Evolutionary conservation across 75 land plant species (phyloP), one percentile per base, ranked within the genome.

Genomic region (Selaginella tamariscina): DNA sequence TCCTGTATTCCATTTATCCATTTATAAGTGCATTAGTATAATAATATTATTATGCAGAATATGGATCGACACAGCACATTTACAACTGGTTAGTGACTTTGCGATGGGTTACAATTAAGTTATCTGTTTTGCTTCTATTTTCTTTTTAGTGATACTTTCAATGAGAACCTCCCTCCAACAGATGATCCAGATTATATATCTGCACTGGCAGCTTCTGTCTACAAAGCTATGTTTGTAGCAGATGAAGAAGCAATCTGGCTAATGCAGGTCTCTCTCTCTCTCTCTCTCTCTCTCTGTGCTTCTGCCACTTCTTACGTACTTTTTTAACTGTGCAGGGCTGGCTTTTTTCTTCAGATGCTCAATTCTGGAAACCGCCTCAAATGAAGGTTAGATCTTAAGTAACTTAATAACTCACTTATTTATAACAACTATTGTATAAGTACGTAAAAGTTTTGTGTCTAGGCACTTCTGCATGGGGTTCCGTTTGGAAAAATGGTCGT

Each of bases 391-490:
- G 20, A 59, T 26, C 62, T 15, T 39, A 39, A 5, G 11, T 5
- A 5, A 15, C 49, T 5, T 39, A 39, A 5, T 39, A 15, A 15
- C 11, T 15, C 49, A 15, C 49, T 5, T 39, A 5, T 15, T 39
- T 39, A 39, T 39, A 5, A 39, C n/a, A n/a, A n/a, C n/a, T n/a
- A n/a, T n/a, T n/a, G n/a, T n/a, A n/a, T n/a, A n/a, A n/a, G n/a
- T n/a, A 29, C 23, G 22, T 72, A 64, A 0, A 24, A 29, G 24
- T 65, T 31, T 57, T 24, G 65, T 32, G 66, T n/a, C 26, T 78
- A 94, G 98, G 98, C 96, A 72, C 84, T 94, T 68, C 72, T 94
- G 39, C 98, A 94, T 71, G 86, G 96, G 29, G 98, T 94, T 71
- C 98, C 98, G 33, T 74, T 75, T 74, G 98, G 98, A 65, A 94